These are phyloP conservation scores for Euphorbia celastroides DNA, from an alignment of 441 rosid species.

Conservation along the genomic window DNA sequence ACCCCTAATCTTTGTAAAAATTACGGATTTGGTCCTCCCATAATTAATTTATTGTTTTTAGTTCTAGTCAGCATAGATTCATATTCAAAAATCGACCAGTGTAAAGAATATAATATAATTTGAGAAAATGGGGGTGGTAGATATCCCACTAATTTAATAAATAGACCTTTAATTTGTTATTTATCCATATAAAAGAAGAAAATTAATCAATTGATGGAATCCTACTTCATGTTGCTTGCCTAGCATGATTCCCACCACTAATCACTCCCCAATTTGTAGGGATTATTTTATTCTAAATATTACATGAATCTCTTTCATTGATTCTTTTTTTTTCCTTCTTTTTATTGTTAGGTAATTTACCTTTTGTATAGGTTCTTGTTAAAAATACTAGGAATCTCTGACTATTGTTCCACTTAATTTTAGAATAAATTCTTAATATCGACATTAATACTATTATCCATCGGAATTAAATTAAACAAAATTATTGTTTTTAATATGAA, in stretches of 20 bases:
- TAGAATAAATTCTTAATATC: neutral
- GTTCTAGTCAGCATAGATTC: too few species aligned
- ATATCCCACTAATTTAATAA: constrained; percentile 21
- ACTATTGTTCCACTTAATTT: constrained; percentile 1
- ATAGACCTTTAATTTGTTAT: neutral
- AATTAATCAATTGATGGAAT: constrained; percentile 8
- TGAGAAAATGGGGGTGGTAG: constrained; percentile 27
- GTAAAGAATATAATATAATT: neutral
- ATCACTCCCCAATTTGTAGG: constrained; percentile 28
- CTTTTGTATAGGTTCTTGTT: too few species aligned
- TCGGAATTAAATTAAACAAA: neutral
- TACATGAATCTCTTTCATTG: constrained; percentile 5
- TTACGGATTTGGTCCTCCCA: too few species aligned
- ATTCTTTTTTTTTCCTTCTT: neutral
- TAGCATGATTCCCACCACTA: constrained; percentile 13
- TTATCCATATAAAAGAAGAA: neutral
- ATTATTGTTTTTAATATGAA: too few species aligned
- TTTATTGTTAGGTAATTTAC: neutral
- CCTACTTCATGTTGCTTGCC: constrained; percentile 4
- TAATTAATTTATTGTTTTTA: too few species aligned
- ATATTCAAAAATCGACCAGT: neutral
- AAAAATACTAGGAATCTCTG: neutral
- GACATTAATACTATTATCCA: neutral
- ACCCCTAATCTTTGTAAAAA: neutral
- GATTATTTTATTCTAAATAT: constrained; percentile 27